Evolutionary conservation across 2,329 filamentous ascomycete genomes (phyloP), one percentile per base, ranked within the genome.

Genomic region (Alternaria sp.): DNA sequence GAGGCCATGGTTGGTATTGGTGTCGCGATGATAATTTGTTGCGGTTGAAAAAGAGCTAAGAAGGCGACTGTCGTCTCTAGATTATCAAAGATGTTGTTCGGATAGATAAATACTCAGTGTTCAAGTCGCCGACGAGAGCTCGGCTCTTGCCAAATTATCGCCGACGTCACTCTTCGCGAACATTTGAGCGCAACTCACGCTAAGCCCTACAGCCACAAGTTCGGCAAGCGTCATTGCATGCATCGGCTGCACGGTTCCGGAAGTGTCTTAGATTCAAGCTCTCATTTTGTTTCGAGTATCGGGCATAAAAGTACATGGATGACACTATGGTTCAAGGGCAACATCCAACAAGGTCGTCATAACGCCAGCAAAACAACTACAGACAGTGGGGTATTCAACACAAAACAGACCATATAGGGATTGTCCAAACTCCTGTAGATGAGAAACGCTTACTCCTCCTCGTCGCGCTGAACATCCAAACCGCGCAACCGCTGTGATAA

Each of bases 401-500:
- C 13, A 26, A 26, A 15, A 59, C 28, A 52, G 4, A n/a, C 15
- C 8, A 26, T 6, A 53, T n/a, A 10, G 25, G 26, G 15, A 53
- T 25, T 19, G 13, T 26, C 10, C 13, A 36, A 53, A 26, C 3
- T 26, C 19, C 43, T n/a, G 30, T 12, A 11, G 11, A 49, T 28
- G 10, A 19, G 7, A n/a, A 23, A 9, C 15, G 47, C 13, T 32
- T 26, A 63, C n/a, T 50, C 61, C 15, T 68, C 65, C 17, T 66
- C 58, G 43, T 68, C 61, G 43, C 59, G 75, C 61, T 84, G 80
- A 12, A 85, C 81, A 40, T 88, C 90, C 6, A 92, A 80, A 6
- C 88, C 87, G 67, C 88, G 86, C 47, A 95, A 81, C 60, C 89
- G 86, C 75, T 88, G 88, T 11, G 92, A 92, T 15, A 96, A 81